Evolutionary conservation across 1,284 basidiomycete genomes (phyloP).

Genomic region (Coniophora puteana): DNA sequence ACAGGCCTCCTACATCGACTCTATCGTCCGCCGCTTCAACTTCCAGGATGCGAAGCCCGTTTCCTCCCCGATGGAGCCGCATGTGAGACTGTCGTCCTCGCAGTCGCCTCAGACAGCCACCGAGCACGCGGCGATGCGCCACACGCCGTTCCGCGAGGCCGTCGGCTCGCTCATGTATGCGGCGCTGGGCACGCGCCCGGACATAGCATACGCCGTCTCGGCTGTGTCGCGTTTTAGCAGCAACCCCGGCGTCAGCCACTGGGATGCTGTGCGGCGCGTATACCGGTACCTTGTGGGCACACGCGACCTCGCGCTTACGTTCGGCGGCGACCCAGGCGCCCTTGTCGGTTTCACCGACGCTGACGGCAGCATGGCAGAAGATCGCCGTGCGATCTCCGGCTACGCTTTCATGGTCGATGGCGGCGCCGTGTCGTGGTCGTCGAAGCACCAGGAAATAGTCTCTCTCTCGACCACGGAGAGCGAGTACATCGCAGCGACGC

Average conservation of each 20-base stretch:
- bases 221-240: conserved; percentile 1
- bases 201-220: conserved; percentile 4
- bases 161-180: conserved; percentile 17
- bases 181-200: conserved; percentile 9
- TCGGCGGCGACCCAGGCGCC: background rate
- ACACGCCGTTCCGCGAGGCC: conserved; percentile 1
- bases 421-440: conserved; percentile 26
- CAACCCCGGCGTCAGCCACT: conserved; percentile 2
- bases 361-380: conserved; percentile 1
- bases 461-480: conserved; percentile 3
- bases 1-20: background rate
- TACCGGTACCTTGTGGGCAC: conserved; percentile 24
- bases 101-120: background rate
- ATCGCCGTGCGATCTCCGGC: conserved; percentile 13
- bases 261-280: conserved; percentile 8
- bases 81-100: background rate
- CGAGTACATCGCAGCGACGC: conserved; percentile 5
- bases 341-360: background rate
- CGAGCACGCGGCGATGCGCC: background rate
- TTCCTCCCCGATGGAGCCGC: conserved; percentile 4
- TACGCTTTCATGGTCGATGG: conserved; percentile 14
- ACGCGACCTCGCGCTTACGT: background rate
- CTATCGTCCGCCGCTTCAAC: conserved; percentile 9
- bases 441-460: conserved; percentile 2
- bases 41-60: conserved; percentile 25